phyloP scores from a whole-genome alignment of 1,284 basidiomycete genomes.

The Boletus sp. region DNA sequence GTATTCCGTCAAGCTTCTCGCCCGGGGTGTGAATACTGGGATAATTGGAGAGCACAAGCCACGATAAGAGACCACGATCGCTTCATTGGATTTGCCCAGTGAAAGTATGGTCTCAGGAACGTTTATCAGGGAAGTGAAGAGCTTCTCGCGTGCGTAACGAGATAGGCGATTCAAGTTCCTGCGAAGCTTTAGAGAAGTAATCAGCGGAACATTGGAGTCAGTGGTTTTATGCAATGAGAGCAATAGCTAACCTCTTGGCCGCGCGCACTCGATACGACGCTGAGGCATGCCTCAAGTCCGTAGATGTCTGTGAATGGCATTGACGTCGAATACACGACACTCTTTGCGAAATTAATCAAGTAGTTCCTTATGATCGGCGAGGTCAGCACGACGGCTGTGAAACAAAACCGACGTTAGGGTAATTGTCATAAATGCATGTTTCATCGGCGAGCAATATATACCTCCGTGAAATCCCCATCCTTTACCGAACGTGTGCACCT shows the following conservation, averaged over 20 bases:
- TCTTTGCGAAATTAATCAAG: neutral
- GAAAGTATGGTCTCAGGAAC: conserved; percentile 13
- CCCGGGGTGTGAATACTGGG: conserved; percentile 18
- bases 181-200: conserved; percentile 19
- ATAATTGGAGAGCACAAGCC: conserved; percentile 19
- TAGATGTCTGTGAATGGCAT: conserved; percentile 2
- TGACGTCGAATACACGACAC: conserved; percentile 1
- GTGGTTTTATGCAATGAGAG: neutral
- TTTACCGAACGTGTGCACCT: neutral
- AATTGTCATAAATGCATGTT: neutral
- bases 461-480: neutral
- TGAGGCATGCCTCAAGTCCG: neutral
- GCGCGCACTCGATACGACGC: neutral
- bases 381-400: neutral
- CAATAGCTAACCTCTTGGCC: neutral
- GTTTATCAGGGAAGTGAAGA: conserved; percentile 2
- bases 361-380: neutral
- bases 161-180: conserved; percentile 3
- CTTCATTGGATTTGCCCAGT: neutral
- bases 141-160: conserved; percentile 12
- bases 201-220: neutral
- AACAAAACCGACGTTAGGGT: neutral
- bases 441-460: neutral
- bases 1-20: conserved; percentile 4
- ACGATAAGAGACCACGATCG: neutral